phyloP scores from a whole-genome alignment of 208 protist genomes.

The Histomonas meleagridis region DNA sequence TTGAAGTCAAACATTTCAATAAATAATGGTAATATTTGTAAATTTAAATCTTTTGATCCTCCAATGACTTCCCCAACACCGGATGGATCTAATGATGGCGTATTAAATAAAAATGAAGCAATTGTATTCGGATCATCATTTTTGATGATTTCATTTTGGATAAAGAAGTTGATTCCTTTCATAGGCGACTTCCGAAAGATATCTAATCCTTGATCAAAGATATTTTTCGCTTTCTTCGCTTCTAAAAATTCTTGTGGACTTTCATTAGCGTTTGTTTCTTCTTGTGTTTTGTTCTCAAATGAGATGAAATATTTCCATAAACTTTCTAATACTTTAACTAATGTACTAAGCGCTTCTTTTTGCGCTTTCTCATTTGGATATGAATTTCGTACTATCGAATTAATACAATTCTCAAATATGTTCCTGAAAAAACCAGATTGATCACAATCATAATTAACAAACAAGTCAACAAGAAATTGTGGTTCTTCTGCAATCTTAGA shows the following conservation, averaged over 20 bases:
- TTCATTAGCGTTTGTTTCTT: background rate
- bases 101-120: background rate
- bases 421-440: slow-evolving; percentile 4
- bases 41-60: background rate
- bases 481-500: background rate
- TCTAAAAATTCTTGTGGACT: background rate
- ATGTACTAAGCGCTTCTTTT: background rate
- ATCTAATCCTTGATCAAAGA: background rate
- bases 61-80: background rate
- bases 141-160: background rate
- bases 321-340: background rate
- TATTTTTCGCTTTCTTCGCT: background rate
- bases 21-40: background rate
- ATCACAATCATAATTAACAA: slow-evolving; percentile 31
- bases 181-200: background rate
- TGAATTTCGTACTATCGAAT: background rate
- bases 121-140: background rate
- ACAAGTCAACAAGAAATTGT: background rate
- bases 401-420: background rate
- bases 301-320: slow-evolving; percentile 20
- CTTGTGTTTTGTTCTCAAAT: background rate
- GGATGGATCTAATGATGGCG: background rate
- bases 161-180: slow-evolving; percentile 25
- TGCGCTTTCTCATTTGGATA: background rate
- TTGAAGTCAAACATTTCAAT: slow-evolving; percentile 25